Evolutionary conservation across 768 basidiomycete species (phyloP).

Genomic region (Mycena sanguinolenta): DNA sequence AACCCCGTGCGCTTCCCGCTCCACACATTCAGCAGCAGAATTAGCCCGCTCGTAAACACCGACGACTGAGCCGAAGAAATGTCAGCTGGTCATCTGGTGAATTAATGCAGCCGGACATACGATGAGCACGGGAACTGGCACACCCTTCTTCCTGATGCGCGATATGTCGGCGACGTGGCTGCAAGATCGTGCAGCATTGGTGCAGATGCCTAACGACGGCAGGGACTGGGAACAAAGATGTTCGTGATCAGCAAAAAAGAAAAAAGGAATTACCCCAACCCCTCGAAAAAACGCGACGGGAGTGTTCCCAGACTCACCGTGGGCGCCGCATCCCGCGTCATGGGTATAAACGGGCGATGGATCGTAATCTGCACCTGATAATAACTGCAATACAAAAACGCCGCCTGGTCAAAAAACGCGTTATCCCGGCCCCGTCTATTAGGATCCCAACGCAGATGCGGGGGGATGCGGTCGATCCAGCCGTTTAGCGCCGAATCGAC

Average conservation of each 20-base stretch:
- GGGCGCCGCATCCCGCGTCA: neutral
- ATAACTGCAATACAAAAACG: conserved; percentile 53
- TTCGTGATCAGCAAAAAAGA: neutral
- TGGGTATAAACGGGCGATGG: conserved; percentile 65
- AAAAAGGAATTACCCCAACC: no score
- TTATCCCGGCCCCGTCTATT: conserved; percentile 44
- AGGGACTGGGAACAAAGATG: conserved; percentile 31
- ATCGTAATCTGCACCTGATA: conserved; percentile 61
- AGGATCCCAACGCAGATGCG: conserved; percentile 58
- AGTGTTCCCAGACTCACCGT: conserved; percentile 31
- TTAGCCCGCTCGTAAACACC: conserved; percentile 47
- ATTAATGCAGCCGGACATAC: conserved; percentile 4
- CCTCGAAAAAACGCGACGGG: no score
- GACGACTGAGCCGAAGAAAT: conserved; percentile 29
- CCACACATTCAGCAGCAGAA: conserved; percentile 52
- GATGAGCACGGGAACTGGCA: conserved; percentile 44
- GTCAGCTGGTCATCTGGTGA: neutral
- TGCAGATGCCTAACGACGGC: conserved; percentile 79
- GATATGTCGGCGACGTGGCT: conserved; percentile 75
- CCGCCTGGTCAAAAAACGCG: conserved; percentile 54
- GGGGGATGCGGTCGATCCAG: conserved; percentile 59
- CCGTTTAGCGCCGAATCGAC: conserved; percentile 82
- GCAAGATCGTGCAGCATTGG: conserved; percentile 84
- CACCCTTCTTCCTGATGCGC: conserved; percentile 45
- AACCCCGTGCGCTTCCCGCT: conserved; percentile 49